Evolutionary conservation across 2,329 filamentous ascomycete species (phyloP).

Genomic region (Penicillium digitatum): DNA sequence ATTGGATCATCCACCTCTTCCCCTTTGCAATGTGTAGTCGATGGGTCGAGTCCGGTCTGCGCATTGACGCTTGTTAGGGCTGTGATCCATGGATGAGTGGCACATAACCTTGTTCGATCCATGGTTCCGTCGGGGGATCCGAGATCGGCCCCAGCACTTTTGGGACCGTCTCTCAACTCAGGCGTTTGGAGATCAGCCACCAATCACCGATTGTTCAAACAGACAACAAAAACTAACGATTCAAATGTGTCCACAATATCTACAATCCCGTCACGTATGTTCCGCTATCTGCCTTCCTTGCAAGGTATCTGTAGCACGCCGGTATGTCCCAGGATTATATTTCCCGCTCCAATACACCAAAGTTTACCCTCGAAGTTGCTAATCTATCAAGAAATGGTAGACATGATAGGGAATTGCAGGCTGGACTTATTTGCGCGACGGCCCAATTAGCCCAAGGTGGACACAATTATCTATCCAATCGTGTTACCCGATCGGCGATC

Average conservation of each 20-base stretch:
- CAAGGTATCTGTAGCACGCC: not conserved
- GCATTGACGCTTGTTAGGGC: constrained; percentile 14
- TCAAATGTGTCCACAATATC: not conserved
- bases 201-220: not conserved
- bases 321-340: not conserved
- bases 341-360: not conserved
- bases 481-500: constrained; percentile 10
- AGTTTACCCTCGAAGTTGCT: not conserved
- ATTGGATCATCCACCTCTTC: constrained; percentile 9
- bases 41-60: constrained; percentile 8
- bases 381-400: not conserved
- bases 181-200: not conserved
- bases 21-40: constrained; percentile 2
- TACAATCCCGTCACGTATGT: not conserved
- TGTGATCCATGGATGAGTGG: not conserved
- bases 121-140: constrained; percentile 3
- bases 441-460: not conserved
- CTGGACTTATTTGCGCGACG: constrained; percentile 10
- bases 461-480: constrained; percentile 1
- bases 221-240: not conserved
- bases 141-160: not conserved
- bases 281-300: not conserved
- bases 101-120: constrained; percentile 2
- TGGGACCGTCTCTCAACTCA: constrained; percentile 4
- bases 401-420: not conserved